Conservation (phyloP, 176 grass and related monocot genomes). For the Luzula sylvatica region DNA sequence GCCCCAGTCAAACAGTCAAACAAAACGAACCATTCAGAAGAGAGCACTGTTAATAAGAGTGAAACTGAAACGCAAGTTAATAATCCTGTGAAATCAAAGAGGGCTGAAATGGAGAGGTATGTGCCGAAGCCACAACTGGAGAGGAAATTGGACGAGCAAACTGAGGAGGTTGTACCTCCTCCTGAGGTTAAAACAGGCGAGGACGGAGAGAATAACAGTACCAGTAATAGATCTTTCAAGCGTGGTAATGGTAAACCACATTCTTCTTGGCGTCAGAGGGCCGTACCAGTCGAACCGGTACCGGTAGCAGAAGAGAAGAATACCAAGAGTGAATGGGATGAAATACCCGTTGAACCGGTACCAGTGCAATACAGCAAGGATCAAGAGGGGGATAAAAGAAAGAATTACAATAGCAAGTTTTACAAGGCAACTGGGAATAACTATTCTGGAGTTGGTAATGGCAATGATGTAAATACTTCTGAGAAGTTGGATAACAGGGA, state of each 20-base stretch:
- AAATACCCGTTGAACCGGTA: too few relatives aligned
- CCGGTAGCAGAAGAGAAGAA: constrained; percentile 26
- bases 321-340: constrained; percentile 27
- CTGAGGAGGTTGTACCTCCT: constrained; percentile 8
- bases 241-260: constrained; percentile 54
- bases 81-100: constrained; percentile 44
- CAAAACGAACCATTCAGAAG: constrained; percentile 47
- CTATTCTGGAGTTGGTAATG: constrained; percentile 26
- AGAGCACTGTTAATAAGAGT: constrained; percentile 15
- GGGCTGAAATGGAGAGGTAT: constrained; percentile 97
- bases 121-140: constrained; percentile 86
- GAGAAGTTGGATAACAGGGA: constrained; percentile 29
- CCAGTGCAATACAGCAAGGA: constrained; percentile 26
- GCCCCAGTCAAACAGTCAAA: constrained; percentile 56
- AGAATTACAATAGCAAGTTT: constrained; percentile 37
- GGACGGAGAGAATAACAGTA: constrained; percentile 18
- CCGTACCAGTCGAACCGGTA: constrained; percentile 25
- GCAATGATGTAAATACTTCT: constrained; percentile 30
- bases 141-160: constrained; percentile 42
- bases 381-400: constrained; percentile 32
- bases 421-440: constrained; percentile 32
- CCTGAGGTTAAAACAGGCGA: constrained; percentile 45
- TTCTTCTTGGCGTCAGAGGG: constrained; percentile 85
- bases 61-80: constrained; percentile 20
- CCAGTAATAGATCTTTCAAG: constrained; percentile 36